Conservation (phyloP, 1,284 basidiomycete genomes). For the Heterobasidion occidentale region DNA sequence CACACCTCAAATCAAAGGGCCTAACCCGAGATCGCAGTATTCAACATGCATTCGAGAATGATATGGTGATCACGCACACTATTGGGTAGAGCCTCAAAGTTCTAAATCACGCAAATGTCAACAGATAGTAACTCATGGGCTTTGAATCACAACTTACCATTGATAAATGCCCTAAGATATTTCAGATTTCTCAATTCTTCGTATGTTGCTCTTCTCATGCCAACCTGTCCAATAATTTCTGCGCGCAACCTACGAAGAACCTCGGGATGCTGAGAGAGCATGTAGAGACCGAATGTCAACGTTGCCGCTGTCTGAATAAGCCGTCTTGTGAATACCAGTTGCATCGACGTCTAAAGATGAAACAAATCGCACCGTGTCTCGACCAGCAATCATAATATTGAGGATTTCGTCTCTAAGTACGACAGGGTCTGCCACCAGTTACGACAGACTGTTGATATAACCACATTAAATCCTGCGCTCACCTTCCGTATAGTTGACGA, state of each 20-base stretch:
- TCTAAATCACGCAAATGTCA: conserved; percentile 9
- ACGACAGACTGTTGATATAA: background rate
- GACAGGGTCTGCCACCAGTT: conserved; percentile 19
- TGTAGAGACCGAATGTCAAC: conserved; percentile 45
- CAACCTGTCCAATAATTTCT: conserved; percentile 43
- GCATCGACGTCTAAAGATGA: background rate
- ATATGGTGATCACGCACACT: conserved; percentile 19
- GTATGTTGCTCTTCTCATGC: conserved; percentile 34
- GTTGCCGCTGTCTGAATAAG: conserved; percentile 40
- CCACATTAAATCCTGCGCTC: background rate
- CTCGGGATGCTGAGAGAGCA: conserved; percentile 42
- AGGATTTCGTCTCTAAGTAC: conserved; percentile 34
- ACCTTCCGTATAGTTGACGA: conserved; percentile 34
- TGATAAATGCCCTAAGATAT: conserved; percentile 51
- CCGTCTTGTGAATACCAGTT: background rate
- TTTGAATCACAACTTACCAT: conserved; percentile 28
- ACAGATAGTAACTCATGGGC: background rate
- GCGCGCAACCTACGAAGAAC: conserved; percentile 38
- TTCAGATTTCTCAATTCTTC: conserved; percentile 52
- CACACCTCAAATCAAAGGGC: conserved; percentile 12
- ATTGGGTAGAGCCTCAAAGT: conserved; percentile 34
- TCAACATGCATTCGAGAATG: conserved; percentile 10
- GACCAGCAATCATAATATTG: conserved; percentile 38
- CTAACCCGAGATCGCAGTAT: background rate
- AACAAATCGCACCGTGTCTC: conserved; percentile 29